Evolutionary conservation across 2,329 filamentous ascomycete species (phyloP).

Genomic region (Diplodia intermedia): DNA sequence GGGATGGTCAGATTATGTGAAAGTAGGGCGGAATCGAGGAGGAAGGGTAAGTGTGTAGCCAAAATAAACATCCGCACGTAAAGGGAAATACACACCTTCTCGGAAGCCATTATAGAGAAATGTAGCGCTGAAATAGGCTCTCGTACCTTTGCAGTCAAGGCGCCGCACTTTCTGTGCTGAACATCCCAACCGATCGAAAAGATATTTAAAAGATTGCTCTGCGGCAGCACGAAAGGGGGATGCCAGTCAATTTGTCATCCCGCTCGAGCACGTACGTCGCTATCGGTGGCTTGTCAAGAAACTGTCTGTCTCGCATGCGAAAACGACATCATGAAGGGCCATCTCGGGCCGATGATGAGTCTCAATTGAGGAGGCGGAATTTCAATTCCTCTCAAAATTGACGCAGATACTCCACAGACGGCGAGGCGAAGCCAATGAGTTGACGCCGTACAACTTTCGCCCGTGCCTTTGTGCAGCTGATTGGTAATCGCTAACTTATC

Average conservation of each 20-base stretch:
- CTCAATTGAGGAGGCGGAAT: neutral
- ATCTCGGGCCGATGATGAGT: conserved; percentile 1
- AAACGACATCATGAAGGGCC: neutral
- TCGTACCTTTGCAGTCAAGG: neutral
- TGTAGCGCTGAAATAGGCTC: neutral
- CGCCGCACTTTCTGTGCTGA: neutral
- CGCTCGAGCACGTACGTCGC: neutral
- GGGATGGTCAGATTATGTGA: neutral
- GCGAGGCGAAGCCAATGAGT: neutral
- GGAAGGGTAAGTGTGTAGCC: neutral
- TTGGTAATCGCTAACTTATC: neutral
- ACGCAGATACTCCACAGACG: neutral
- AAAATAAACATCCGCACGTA: fast-evolving
- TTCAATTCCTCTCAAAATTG: neutral
- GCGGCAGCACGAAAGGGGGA: neutral
- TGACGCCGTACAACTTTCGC: neutral
- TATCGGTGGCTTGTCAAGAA: neutral
- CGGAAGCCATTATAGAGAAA: neutral
- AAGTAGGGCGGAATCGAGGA: no score
- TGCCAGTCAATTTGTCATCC: neutral
- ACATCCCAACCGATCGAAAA: neutral
- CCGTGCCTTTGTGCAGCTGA: neutral
- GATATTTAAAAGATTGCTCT: neutral
- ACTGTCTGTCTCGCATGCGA: neutral
- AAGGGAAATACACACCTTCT: neutral